Conservation (phyloP, 495 filamentous ascomycete genomes). For the Cercophora sp. region DNA sequence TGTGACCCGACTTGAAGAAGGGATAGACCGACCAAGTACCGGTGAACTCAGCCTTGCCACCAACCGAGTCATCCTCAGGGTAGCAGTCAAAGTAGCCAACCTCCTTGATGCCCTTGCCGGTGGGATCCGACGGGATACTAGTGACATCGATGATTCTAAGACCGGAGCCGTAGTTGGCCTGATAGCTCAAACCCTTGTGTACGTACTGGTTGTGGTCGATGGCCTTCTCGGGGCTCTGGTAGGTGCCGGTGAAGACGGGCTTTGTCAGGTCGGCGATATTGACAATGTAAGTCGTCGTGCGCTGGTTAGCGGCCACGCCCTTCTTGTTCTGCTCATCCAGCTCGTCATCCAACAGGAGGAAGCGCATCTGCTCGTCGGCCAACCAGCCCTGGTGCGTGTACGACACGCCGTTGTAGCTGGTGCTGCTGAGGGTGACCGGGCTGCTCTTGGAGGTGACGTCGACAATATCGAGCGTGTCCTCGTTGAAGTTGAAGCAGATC, state of each 20-base stretch:
- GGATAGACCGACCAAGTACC: slow-evolving; percentile 57
- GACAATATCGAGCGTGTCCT: slow-evolving; percentile 41
- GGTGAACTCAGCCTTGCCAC: slow-evolving; percentile 51
- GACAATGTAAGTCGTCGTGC: slow-evolving; percentile 53
- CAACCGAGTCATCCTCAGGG: slow-evolving; percentile 54
- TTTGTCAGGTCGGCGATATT: slow-evolving; percentile 46
- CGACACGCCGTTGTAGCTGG: slow-evolving; percentile 49
- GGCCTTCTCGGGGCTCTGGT: slow-evolving; percentile 40
- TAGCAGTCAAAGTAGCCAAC: slow-evolving; percentile 56
- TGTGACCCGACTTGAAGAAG: slow-evolving; percentile 53
- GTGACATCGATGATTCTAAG: slow-evolving; percentile 54
- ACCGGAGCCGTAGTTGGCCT: slow-evolving; percentile 56
- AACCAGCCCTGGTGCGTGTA: slow-evolving; percentile 63
- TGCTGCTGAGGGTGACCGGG: slow-evolving; percentile 49
- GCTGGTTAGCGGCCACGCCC: slow-evolving; percentile 43
- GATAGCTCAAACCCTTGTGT: slow-evolving; percentile 47
- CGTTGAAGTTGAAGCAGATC: slow-evolving; percentile 59
- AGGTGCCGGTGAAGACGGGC: slow-evolving; percentile 52
- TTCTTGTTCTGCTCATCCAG: slow-evolving; percentile 50
- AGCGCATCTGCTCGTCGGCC: slow-evolving; percentile 50
- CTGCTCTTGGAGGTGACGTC: slow-evolving; percentile 52
- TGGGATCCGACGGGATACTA: slow-evolving; percentile 47
- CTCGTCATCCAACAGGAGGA: slow-evolving; percentile 58
- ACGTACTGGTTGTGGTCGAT: slow-evolving; percentile 64
- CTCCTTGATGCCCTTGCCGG: slow-evolving; percentile 47